phyloP scores from a whole-genome alignment of 192 early-diverging fungal species.

The Lobosporangium transversale region DNA sequence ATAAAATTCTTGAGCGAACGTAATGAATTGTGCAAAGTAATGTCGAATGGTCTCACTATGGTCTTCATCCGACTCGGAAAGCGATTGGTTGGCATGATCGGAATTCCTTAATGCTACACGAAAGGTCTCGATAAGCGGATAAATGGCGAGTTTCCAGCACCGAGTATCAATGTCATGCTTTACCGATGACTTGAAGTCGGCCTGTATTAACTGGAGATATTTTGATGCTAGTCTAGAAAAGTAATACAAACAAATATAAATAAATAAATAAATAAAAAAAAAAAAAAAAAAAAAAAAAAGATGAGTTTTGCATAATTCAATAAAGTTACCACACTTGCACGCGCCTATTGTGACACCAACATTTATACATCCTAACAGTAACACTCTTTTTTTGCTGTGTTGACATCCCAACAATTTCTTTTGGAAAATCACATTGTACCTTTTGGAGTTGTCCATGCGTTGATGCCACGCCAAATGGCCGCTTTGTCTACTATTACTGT shows the following conservation, averaged over 20 bases:
- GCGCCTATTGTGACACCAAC: background rate
- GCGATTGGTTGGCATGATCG: conserved; percentile 13
- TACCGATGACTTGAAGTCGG: conserved; percentile 57
- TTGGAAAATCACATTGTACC: conserved; percentile 13
- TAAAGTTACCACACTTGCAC: no score
- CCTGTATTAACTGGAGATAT: conserved; percentile 55
- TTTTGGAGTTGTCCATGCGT: conserved; percentile 51
- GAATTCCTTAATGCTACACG: conserved; percentile 55
- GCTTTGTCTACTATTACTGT: conserved; percentile 11
- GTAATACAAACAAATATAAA: background rate
- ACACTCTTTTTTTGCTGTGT: no score
- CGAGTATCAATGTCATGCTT: conserved; percentile 65
- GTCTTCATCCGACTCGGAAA: conserved; percentile 32
- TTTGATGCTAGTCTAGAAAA: conserved; percentile 50
- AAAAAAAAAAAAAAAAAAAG: no score
- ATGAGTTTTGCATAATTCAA: no score
- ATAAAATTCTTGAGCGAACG: conserved; percentile 60
- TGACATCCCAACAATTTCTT: background rate
- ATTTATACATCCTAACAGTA: no score
- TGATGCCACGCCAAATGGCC: conserved; percentile 24
- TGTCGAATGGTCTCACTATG: conserved; percentile 28
- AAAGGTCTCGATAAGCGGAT: conserved; percentile 62
- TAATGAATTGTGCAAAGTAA: conserved; percentile 56
- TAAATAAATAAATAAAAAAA: no score
- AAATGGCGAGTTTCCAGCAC: conserved; percentile 66